Evolutionary conservation across 148 eudicot genomes (phyloP), one percentile per base, ranked within the genome.

Genomic region (Polygonum aviculare): DNA sequence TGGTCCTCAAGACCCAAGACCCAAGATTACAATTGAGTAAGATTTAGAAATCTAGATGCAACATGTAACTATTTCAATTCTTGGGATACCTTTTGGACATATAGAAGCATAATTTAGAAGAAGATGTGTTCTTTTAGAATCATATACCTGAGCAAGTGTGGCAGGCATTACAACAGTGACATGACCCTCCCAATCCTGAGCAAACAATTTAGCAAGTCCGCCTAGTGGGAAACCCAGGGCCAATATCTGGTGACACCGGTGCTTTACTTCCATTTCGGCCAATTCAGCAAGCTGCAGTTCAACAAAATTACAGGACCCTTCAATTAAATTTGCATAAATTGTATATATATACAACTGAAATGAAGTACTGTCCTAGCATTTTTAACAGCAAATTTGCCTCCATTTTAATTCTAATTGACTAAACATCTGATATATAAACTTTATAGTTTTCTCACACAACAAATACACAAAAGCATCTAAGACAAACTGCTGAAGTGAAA

Each of bases 131-230:
- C 7, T 35, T 36, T 12, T 33, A 38, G 22, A 39, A 38, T n/a
- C n/a, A 36, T 41, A 69, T 84, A 95, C 99, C 93, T 95, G 99
- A 81, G 94, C 91, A 77, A 95, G 80, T 12, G 99, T 95, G 78
- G 96, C 99, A 8, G 99, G 99, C 99, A 95, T 93, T 48, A 95
- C 99, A 44, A 95, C 88, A 41, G 99, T 95, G 49, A 95, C 97
- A 83, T 95, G 97, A 48, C 99, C 99, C 79, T 95, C 99, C 99
- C 99, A 95, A 59, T 94, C 99, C 78, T 95, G 99, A 83, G 99
- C 97, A 85, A 95, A 95, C 44, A 95, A 87, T 84, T 88, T 90
- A 55, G 97, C 90, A 15, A 93, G 54, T 73, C 97, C 99, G 19
- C 97, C 93, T 49, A 92, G 75, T 7, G 99, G 97, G 77, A 93